Conservation (phyloP, 495 filamentous ascomycete genomes). For the Cudoniella acicularis region DNA sequence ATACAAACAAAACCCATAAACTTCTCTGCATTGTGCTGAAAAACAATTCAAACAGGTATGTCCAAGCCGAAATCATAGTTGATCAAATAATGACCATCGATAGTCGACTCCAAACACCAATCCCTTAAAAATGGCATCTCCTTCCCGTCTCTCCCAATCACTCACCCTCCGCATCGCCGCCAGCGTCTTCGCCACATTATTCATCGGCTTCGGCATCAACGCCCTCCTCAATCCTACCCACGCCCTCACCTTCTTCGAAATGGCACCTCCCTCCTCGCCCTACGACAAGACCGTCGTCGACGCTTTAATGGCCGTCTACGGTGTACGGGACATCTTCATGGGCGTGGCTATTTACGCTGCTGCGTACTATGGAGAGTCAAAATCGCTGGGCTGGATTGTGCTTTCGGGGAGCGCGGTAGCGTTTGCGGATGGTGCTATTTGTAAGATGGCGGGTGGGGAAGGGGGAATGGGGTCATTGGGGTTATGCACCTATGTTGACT, state of each 20-base stretch:
- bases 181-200: constrained; percentile 39
- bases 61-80: no score
- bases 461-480: constrained; percentile 54
- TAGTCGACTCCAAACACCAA: no score
- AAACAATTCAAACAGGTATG: no score
- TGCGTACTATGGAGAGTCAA: constrained; percentile 34
- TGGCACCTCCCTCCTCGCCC: constrained; percentile 29
- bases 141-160: constrained; percentile 24
- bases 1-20: no score
- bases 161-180: constrained; percentile 24
- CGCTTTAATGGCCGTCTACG: constrained; percentile 45
- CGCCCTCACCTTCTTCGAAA: constrained; percentile 46
- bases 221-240: constrained; percentile 39
- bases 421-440: constrained; percentile 42
- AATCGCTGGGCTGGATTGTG: constrained; percentile 42
- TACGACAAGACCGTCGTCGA: constrained; percentile 34
- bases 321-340: constrained; percentile 51
- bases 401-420: constrained; percentile 41
- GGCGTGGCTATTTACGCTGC: constrained; percentile 41
- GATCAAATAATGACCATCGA: no score
- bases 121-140: no score
- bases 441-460: constrained; percentile 8
- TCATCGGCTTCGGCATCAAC: constrained; percentile 46
- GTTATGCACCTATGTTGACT: constrained; percentile 44
- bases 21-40: no score